Evolutionary conservation across 495 filamentous ascomycete species (phyloP), one percentile per base, ranked within the genome.

Genomic region (Cercophora scortea): DNA sequence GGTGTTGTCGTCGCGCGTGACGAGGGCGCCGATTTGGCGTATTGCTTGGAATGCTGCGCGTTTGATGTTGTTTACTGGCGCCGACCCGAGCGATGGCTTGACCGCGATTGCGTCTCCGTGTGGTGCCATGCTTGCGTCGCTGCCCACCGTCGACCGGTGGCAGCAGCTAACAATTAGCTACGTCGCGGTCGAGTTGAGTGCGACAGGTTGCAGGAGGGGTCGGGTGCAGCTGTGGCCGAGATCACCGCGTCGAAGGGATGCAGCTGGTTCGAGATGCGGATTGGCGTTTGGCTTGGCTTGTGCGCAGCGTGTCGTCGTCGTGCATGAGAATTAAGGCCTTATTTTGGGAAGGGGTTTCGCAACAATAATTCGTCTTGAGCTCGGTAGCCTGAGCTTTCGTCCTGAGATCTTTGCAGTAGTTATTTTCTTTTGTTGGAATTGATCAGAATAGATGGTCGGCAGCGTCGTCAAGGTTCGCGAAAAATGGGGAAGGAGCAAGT

Each of bases 1-100:
- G 6, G 49, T 55, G 17, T 56, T 25, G 18, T 61, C 56, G 6
- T 51, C 57, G 17, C 62, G 62, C 8, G n/a, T 18, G 48, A 54
- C 6, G 18, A 64, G 49, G 49, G 38, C 6, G 38, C 42, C 19
- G 3, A 13, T 38, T 15, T 15, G 32, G 51, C 18, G 15, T 13
- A n/a, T 16, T 16, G 48, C 35, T 16, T 41, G 53, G 13, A 42
- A 45, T 19, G 54, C 42, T 39, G 53, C 60, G 15, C 57, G 60
- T 25, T 39, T 52, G 50, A 59, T 16, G 48, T 8, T 34, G 19
- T 42, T 40, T 19, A 51, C 33, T 18, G 52, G 45, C 17, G 45
- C 43, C 36, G 19, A 35, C 10, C 34, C 45, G 13, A 43, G 10
- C 4, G 40, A 18, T 10, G n/a, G 17, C 9, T 17, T 36, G 39